Base-by-base conservation (phyloP, 225 moss, liverwort and hornwort species). In the Antitrichia curtipendula region DNA sequence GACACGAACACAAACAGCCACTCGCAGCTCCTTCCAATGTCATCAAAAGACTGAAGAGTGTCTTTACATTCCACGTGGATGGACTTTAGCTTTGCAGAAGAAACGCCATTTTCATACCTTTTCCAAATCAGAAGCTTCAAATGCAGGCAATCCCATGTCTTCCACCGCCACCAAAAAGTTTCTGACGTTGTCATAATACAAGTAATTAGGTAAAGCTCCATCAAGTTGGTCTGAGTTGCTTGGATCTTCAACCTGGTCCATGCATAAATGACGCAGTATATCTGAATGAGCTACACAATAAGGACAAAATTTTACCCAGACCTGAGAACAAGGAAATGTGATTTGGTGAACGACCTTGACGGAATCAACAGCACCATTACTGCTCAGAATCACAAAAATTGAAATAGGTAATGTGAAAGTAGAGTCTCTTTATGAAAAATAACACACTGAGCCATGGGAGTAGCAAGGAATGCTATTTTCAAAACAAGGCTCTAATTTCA, bases 121-220 rank as follows among this genome's bases (percentile, higher is more conserved):
- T 75, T 94, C 94, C 76, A 94, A 89, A 83, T 89, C 91, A 85
- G 92, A 86, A 56, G 92, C 92, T 90, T 93, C 91, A 86, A 94
- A 93, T 63, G 93, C 87, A 84, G 94, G 94, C 85, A 94, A 88
- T 85, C 93, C 94, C 91, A 94, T 92, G 72, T 94, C 94, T 75
- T 93, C 88, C 81, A 94, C 91, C 23, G 94, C 94, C 80, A 90
- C 87, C 89, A 94, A 59, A 88, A 93, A 94, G 84, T 90, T 93
- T 88, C 86, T 93, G 69, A 92, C 86, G 83, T 93, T 92, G 60
- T 92, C 94, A 86, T 92, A 93, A 69, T 94, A 91, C 14, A 92
- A 69, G 66, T 92, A 92, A 83, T 92, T 92, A 84, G 93, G 92
- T 75, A 93, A 91, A 76, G 91, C 94, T 91, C 87, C 91, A 84